Evolutionary conservation across 345 rosid species (phyloP).

Genomic region (Euphorbia tirucalli): DNA sequence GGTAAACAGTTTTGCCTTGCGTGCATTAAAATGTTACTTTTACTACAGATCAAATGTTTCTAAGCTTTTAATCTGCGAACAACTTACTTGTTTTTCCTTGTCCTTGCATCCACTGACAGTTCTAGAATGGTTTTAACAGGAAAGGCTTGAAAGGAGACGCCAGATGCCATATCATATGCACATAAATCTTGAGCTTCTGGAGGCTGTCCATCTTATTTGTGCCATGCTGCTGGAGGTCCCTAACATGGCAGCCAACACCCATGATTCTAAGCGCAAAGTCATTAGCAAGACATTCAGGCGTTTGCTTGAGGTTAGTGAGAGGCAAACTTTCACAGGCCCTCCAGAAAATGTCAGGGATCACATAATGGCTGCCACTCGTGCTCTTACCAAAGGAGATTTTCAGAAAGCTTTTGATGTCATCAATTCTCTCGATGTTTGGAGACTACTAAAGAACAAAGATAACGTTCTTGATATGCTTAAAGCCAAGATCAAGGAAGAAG

Average conservation of each 20-base stretch:
- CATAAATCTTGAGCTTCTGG: conserved; percentile 92
- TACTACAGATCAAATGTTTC: not conserved
- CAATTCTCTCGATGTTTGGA: conserved; percentile 79
- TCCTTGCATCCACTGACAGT: not conserved
- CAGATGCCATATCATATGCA: conserved; percentile 99
- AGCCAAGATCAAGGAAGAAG: conserved; percentile 83
- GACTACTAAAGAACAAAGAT: conserved; percentile 57
- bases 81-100: not conserved
- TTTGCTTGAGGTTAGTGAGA: conserved; percentile 66
- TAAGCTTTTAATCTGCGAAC: too few relatives aligned
- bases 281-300: conserved; percentile 84
- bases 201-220: conserved; percentile 81
- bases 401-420: conserved; percentile 60
- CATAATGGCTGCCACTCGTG: conserved; percentile 81
- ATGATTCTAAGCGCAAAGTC: conserved; percentile 58
- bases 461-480: conserved; percentile 64
- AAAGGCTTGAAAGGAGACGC: conserved; percentile 81
- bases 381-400: conserved; percentile 72
- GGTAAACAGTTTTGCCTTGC: not conserved
- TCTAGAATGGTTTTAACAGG: conserved; percentile 42
- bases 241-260: conserved; percentile 75
- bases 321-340: conserved; percentile 81
- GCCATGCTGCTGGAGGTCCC: conserved; percentile 97
- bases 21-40: not conserved
- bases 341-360: conserved; percentile 90